These are phyloP conservation scores for Takashimella tepidaria DNA, from an alignment of 1,284 basidiomycete genomes.

Conservation along the genomic window DNA sequence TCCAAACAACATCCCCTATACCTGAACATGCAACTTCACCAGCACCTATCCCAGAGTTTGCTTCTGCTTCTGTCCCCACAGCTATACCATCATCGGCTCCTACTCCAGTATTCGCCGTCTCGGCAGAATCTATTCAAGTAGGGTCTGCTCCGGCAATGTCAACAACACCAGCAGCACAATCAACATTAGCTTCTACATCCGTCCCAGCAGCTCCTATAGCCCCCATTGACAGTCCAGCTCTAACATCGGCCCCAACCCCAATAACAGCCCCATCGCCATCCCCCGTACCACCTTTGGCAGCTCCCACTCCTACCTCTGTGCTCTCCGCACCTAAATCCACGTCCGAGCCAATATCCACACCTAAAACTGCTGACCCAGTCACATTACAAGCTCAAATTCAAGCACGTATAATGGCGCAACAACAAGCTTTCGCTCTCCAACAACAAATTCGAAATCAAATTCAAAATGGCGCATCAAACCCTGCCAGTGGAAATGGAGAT, in stretches of 20 bases:
- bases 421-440: not conserved
- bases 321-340: not conserved
- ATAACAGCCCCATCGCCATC: not conserved
- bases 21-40: no score
- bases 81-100: no score
- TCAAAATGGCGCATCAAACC: no score
- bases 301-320: no score
- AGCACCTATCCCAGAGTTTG: no score
- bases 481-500: not conserved
- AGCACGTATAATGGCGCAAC: constrained; percentile 10
- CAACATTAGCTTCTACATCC: not conserved
- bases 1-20: no score
- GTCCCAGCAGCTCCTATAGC: not conserved
- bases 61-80: no score
- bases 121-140: no score
- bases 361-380: constrained; percentile 5
- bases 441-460: not conserved
- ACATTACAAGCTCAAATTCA: constrained; percentile 16
- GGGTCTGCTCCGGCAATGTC: no score
- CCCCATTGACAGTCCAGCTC: no score
- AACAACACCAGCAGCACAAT: constrained; percentile 3
- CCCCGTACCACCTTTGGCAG: no score
- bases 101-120: no score
- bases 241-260: not conserved
- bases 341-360: not conserved